These are phyloP conservation scores for Pseudopediastrum boryanum DNA, from an alignment of 139 green algal genomes.

Conservation along the genomic window DNA sequence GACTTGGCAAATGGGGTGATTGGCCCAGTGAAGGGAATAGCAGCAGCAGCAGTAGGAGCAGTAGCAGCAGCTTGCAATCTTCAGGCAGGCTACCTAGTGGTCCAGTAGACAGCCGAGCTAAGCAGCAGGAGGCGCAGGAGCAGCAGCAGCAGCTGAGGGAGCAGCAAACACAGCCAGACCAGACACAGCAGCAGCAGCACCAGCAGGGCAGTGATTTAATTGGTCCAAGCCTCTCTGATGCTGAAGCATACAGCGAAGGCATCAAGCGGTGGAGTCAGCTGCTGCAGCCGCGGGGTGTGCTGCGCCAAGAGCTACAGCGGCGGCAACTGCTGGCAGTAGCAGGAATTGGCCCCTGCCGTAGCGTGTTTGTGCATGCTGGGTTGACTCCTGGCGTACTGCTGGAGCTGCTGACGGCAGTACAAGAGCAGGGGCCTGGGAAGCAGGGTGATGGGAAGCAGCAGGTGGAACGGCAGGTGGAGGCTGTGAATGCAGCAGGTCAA, in stretches of 20 bases:
- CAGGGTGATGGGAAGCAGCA: background rate
- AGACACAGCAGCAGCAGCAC: background rate
- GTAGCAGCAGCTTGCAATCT: background rate
- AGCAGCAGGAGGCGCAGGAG: background rate
- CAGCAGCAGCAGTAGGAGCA: background rate
- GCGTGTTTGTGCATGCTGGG: background rate
- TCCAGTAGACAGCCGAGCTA: too few species aligned
- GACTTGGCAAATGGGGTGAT: too few species aligned
- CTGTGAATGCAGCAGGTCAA: background rate
- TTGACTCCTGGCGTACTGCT: background rate
- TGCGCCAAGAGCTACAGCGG: too few species aligned
- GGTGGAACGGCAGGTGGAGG: background rate
- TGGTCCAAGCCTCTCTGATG: too few species aligned
- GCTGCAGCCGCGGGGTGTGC: too few species aligned
- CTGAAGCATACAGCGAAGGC: too few species aligned
- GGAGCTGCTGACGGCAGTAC: background rate
- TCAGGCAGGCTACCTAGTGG: too few species aligned
- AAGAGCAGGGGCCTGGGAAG: background rate
- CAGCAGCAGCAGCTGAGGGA: background rate
- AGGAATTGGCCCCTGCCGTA: background rate
- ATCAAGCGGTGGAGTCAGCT: too few species aligned
- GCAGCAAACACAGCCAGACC: background rate
- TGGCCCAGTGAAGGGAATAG: background rate
- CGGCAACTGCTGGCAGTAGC: background rate
- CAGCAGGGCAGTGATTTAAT: too few species aligned